Percentiles rank a stretch among this genome's conserved stretches.
Evolutionary conservation across 2,329 filamentous ascomycete species (phyloP).

Genomic region (Aspergillus awamori): DNA sequence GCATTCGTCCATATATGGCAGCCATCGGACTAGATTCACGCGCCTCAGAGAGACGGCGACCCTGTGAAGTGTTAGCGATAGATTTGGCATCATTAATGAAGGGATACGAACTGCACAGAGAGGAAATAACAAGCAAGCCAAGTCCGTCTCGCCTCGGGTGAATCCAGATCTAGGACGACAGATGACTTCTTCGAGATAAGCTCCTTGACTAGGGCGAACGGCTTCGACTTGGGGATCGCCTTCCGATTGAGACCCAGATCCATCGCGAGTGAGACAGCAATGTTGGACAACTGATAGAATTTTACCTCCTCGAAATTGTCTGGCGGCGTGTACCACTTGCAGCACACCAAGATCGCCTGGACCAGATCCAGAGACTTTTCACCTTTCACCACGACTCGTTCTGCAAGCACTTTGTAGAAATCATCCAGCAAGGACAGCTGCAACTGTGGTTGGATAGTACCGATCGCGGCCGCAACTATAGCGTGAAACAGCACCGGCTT

Average conservation of each 20-base stretch:
- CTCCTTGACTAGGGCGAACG: constrained; percentile 41
- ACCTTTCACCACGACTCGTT: constrained; percentile 72
- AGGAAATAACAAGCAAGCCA: constrained; percentile 66
- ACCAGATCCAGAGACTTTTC: constrained; percentile 83
- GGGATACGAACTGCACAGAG: constrained; percentile 53
- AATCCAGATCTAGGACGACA: constrained; percentile 51
- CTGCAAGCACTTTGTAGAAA: constrained; percentile 71
- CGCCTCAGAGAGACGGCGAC: constrained; percentile 62
- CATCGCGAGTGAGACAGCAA: constrained; percentile 78
- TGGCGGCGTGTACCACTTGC: constrained; percentile 85
- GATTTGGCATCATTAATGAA: no score
- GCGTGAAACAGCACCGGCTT: constrained; percentile 64
- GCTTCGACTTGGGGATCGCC: constrained; percentile 40
- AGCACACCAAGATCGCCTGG: constrained; percentile 73
- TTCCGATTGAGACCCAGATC: constrained; percentile 75
- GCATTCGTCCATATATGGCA: constrained; percentile 65
- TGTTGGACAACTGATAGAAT: constrained; percentile 84
- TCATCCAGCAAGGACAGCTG: constrained; percentile 69
- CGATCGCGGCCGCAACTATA: constrained; percentile 58
- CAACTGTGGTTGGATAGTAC: constrained; percentile 54
- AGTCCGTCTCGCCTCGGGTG: constrained; percentile 59
- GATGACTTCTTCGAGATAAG: constrained; percentile 42
- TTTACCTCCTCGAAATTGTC: constrained; percentile 84
- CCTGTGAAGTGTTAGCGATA: constrained; percentile 43
- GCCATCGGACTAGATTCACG: constrained; percentile 62